phyloP scores from a whole-genome alignment of 2,329 filamentous ascomycete genomes.

The Rachicladosporium sp. region DNA sequence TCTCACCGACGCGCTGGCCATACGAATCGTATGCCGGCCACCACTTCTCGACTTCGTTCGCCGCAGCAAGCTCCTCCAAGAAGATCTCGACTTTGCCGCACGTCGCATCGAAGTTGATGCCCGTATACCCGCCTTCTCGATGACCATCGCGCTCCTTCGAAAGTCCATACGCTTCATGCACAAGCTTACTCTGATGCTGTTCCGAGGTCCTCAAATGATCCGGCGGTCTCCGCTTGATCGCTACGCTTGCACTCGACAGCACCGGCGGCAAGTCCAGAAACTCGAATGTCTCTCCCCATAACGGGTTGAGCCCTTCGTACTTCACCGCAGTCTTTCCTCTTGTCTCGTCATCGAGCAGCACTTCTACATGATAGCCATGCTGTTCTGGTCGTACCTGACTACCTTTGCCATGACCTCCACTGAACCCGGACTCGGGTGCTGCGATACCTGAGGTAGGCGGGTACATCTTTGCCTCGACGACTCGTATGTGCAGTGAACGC shows the following conservation, averaged over 20 bases:
- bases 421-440: slow-evolving; percentile 12
- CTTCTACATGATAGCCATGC: slow-evolving; percentile 67
- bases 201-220: slow-evolving; percentile 17
- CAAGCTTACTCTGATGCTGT: slow-evolving; percentile 27
- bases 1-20: slow-evolving; percentile 65
- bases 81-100: slow-evolving; percentile 71
- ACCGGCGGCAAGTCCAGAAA: slow-evolving; percentile 61
- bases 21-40: slow-evolving; percentile 67
- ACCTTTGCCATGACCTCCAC: slow-evolving; percentile 11
- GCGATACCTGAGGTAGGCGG: slow-evolving; percentile 15
- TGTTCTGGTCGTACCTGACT: slow-evolving; percentile 12
- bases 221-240: slow-evolving; percentile 51
- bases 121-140: slow-evolving; percentile 30
- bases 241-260: slow-evolving; percentile 55
- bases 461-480: slow-evolving; percentile 50
- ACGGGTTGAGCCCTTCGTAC: slow-evolving; percentile 57
- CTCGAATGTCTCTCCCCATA: slow-evolving; percentile 73
- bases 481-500: slow-evolving; percentile 44
- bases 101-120: slow-evolving; percentile 35
- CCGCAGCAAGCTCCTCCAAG: slow-evolving; percentile 64
- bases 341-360: slow-evolving; percentile 68
- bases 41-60: slow-evolving; percentile 74
- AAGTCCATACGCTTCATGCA: slow-evolving; percentile 26
- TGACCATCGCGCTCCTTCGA: slow-evolving; percentile 16
- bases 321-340: slow-evolving; percentile 64